Evolutionary conservation across 192 early-diverging fungal genomes (phyloP), one percentile per base, ranked within the genome.

Genomic region (Backusella australiensis): DNA sequence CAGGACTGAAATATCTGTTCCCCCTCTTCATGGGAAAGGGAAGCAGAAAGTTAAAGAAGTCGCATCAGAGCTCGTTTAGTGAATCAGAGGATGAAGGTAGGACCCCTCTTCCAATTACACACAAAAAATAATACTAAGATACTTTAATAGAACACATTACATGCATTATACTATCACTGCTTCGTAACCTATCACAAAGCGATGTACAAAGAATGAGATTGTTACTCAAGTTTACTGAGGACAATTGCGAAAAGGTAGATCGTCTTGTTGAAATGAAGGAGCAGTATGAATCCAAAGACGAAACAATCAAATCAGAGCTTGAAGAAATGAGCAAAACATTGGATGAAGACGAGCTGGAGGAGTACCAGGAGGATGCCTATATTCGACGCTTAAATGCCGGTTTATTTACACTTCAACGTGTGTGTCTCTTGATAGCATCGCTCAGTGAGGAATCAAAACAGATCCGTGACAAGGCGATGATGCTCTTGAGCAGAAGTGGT

Each of bases 11-110:
- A 78, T 87, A 96, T 21, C 72, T 99, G 41, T 96, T 98, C 76
- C 85, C 94, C 9, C 83, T 91, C n/a, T 90, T 98, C 76, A 94
- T 97, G 90, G 81, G 88, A 34, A 94, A 93, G 82, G 96, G 96
- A 0, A 77, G 87, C 56, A 92, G 92, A 73, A 89, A 88, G 26
- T 86, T 96, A 69, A 90, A 91, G 74, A 98, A 93, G 83, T 77
- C 82, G 8, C 96, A 97, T 87, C 94, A 91, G 77, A 46, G 39
- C 23, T 69, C 82, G 0, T 91, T 91, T 76, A 92, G 94, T 0
- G 93, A 95, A 56, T 71, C 86, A 0, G 96, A 97, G 74, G 93
- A 95, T 75, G 93, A 96, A 73, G 90, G 88, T 91, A 73, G 21
- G 26, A 41, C 6, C 0, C 68, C 0, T 36, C 34, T 3, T 4